Conservation (phyloP, 768 basidiomycete genomes). For the Podaxis pistillaris region DNA sequence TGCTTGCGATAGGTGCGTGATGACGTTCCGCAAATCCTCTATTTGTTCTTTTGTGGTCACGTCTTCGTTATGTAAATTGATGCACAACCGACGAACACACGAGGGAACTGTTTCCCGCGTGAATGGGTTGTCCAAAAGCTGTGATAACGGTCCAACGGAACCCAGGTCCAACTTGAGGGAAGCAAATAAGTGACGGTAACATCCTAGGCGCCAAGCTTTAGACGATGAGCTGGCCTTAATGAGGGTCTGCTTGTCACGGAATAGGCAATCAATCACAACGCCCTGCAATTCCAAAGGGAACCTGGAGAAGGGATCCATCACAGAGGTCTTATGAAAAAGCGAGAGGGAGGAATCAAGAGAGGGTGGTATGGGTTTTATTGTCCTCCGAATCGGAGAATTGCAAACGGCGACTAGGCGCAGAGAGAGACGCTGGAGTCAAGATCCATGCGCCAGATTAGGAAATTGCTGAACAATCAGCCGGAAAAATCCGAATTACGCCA, state of each 20-base stretch:
- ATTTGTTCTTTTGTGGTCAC: not conserved
- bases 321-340: not conserved
- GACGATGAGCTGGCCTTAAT: slow-evolving; percentile 21
- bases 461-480: not conserved
- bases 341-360: not conserved
- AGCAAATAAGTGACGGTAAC: slow-evolving; percentile 22
- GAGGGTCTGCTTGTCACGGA: slow-evolving; percentile 16
- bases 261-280: slow-evolving; percentile 22
- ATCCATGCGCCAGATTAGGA: not conserved
- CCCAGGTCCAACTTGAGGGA: slow-evolving; percentile 16
- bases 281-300: slow-evolving; percentile 24
- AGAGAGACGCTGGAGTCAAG: not conserved
- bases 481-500: slow-evolving; percentile 20
- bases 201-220: slow-evolving; percentile 22
- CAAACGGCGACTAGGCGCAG: not conserved
- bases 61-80: not conserved
- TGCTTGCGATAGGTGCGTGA: not conserved
- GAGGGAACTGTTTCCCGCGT: slow-evolving; percentile 1
- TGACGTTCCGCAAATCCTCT: not conserved
- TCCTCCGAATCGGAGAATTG: not conserved
- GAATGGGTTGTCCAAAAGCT: slow-evolving; percentile 15
- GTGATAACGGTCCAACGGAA: slow-evolving; percentile 18
- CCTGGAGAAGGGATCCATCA: not conserved
- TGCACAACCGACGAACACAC: slow-evolving; percentile 3
- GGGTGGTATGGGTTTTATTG: not conserved